phyloP scores from a whole-genome alignment of 176 grass and related monocot species.

The Musa acuminata region DNA sequence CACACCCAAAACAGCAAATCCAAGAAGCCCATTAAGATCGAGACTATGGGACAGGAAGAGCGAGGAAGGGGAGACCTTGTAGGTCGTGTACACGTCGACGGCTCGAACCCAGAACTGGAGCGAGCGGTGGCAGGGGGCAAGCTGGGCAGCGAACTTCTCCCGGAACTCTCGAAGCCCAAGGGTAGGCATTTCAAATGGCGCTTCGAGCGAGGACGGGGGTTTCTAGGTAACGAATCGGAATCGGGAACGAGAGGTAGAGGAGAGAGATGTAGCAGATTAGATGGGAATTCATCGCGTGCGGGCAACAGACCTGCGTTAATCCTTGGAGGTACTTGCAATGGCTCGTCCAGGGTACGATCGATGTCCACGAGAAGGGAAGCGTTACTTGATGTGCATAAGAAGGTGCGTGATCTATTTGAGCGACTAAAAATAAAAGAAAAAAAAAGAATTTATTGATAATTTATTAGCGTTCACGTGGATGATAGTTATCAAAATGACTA shows the following conservation, averaged over 20 bases:
- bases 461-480: no score
- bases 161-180: constrained; percentile 37
- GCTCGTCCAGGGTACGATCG: no score
- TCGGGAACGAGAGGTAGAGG: neutral
- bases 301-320: no score
- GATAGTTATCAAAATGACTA: no score
- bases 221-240: neutral
- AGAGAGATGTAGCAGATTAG: no score
- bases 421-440: no score
- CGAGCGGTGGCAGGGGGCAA: constrained; percentile 68
- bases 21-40: neutral
- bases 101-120: constrained; percentile 78
- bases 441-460: no score
- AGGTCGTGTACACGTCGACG: constrained; percentile 74
- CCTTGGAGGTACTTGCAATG: no score
- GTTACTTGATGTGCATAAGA: no score
- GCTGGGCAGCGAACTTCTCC: constrained; percentile 39
- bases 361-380: no score
- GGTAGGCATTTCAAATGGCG: neutral
- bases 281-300: no score
- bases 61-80: constrained; percentile 46
- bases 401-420: no score
- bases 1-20: neutral
- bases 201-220: neutral
- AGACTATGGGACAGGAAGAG: neutral